phyloP scores from a whole-genome alignment of 306 rosid genomes.

The Cicer cuneatum region DNA sequence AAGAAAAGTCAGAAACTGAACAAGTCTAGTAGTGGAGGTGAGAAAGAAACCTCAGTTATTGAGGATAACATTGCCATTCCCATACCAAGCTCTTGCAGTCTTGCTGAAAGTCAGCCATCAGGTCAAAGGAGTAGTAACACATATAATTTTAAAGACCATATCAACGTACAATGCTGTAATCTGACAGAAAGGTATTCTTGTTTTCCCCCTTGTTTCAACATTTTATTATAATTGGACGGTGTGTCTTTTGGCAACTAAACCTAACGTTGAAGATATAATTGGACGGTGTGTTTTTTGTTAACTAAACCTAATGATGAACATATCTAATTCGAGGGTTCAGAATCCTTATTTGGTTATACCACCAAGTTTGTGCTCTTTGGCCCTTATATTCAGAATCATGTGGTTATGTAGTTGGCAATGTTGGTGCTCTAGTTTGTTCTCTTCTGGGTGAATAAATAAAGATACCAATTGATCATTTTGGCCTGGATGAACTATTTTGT shows the following conservation, averaged over 20 bases:
- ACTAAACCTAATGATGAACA: conserved; percentile 30
- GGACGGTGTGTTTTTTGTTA: conserved; percentile 31
- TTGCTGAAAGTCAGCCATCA: conserved; percentile 47
- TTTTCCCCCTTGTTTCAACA: neutral
- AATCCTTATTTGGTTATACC: conserved; percentile 18
- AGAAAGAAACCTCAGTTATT: conserved; percentile 44
- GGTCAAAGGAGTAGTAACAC: conserved; percentile 45
- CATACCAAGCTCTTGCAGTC: conserved; percentile 50
- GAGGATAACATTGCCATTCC: conserved; percentile 48
- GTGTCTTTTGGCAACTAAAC: conserved; percentile 37
- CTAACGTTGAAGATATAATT: neutral
- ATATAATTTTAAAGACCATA: conserved; percentile 45
- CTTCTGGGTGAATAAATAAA: conserved; percentile 16
- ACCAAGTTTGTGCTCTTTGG: conserved; percentile 31
- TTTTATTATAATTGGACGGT: conserved; percentile 30
- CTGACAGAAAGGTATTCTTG: conserved; percentile 63
- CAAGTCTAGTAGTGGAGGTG: conserved; percentile 46
- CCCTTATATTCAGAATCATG: conserved; percentile 12
- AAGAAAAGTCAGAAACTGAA: conserved; percentile 55
- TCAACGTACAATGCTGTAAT: conserved; percentile 54
- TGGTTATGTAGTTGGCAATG: neutral
- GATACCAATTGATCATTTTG: conserved; percentile 10
- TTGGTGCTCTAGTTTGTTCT: conserved; percentile 10
- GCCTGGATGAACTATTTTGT: conserved; percentile 32
- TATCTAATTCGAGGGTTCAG: conserved; percentile 22